Percentiles rank a stretch among this genome's conserved stretches.
Conservation (phyloP, 2,329 filamentous ascomycete genomes). For the Trichoderma oligosporum region DNA sequence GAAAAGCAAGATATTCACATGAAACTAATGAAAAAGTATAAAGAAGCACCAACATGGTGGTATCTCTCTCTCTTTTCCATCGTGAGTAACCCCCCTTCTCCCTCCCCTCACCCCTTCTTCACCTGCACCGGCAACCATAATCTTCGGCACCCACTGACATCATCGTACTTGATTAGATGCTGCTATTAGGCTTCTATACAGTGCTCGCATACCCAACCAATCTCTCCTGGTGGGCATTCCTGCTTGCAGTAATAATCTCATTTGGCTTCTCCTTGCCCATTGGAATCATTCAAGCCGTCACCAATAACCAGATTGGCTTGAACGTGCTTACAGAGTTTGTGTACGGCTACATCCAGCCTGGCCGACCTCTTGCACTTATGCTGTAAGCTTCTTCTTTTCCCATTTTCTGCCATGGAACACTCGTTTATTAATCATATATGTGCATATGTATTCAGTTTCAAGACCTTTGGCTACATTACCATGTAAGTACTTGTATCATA, state of each 20-base stretch:
- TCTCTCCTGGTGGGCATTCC: slow-evolving; percentile 68
- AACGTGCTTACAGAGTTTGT: slow-evolving; percentile 75
- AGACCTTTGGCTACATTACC: slow-evolving; percentile 60
- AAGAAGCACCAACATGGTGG: slow-evolving; percentile 62
- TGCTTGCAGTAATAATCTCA: slow-evolving; percentile 62
- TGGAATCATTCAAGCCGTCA: slow-evolving; percentile 66
- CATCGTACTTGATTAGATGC: slow-evolving; percentile 39
- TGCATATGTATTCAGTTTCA: slow-evolving; percentile 45
- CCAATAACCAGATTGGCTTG: slow-evolving; percentile 66
- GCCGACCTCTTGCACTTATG: slow-evolving; percentile 69
- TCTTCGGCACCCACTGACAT: slow-evolving; percentile 4
- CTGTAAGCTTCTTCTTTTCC: slow-evolving; percentile 45
- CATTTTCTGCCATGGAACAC: not conserved
- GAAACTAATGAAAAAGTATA: slow-evolving; percentile 60
- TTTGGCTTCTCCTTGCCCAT: slow-evolving; percentile 63
- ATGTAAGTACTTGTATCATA: slow-evolving; percentile 38
- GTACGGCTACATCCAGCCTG: slow-evolving; percentile 71
- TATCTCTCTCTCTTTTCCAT: slow-evolving; percentile 55
- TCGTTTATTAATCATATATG: not conserved
- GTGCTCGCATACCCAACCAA: slow-evolving; percentile 62
- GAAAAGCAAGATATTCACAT: slow-evolving; percentile 63
- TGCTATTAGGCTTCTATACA: slow-evolving; percentile 51
- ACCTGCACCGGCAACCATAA: slow-evolving; percentile 4
- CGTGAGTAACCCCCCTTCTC: slow-evolving; percentile 36
- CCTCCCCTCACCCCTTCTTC: too few relatives aligned